Conservation (phyloP, 371 early-diverging fungal species). For the Apophysomyces ossiformis region DNA sequence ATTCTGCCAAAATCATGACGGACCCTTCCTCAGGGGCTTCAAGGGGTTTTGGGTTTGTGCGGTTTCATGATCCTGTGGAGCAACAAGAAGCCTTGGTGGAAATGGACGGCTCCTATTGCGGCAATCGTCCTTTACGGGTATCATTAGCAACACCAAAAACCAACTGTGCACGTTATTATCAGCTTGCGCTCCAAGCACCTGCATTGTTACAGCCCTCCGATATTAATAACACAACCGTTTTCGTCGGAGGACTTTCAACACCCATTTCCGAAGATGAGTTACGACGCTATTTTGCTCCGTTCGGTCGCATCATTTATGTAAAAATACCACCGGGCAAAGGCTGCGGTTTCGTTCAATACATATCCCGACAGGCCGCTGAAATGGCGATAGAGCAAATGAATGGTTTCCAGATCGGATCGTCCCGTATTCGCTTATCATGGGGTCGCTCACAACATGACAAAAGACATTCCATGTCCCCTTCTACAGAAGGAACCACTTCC, state of each 20-base stretch:
- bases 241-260: conserved; percentile 86
- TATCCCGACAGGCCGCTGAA: conserved; percentile 80
- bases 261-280: conserved; percentile 84
- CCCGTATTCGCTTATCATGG: conserved; percentile 89
- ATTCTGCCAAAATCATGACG: conserved; percentile 84
- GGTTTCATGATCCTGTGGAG: conserved; percentile 75
- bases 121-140: conserved; percentile 83
- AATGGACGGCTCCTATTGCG: conserved; percentile 78
- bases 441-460: conserved; percentile 73
- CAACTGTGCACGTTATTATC: conserved; percentile 18
- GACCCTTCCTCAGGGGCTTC: conserved; percentile 78
- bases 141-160: conserved; percentile 81
- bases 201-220: conserved; percentile 1
- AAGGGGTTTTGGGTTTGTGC: conserved; percentile 85
- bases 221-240: conserved; percentile 82
- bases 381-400: conserved; percentile 86
- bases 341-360: conserved; percentile 92
- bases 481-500: neutral
- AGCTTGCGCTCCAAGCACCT: conserved; percentile 3
- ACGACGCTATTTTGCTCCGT: conserved; percentile 71
- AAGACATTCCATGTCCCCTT: neutral
- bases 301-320: conserved; percentile 88
- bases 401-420: conserved; percentile 78
- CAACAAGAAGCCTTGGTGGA: conserved; percentile 77
- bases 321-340: conserved; percentile 92